Evolutionary conservation across 1,139 yeast genomes (phyloP), one percentile per base, ranked within the genome.

Genomic region (Saccharomyces pastorianus): DNA sequence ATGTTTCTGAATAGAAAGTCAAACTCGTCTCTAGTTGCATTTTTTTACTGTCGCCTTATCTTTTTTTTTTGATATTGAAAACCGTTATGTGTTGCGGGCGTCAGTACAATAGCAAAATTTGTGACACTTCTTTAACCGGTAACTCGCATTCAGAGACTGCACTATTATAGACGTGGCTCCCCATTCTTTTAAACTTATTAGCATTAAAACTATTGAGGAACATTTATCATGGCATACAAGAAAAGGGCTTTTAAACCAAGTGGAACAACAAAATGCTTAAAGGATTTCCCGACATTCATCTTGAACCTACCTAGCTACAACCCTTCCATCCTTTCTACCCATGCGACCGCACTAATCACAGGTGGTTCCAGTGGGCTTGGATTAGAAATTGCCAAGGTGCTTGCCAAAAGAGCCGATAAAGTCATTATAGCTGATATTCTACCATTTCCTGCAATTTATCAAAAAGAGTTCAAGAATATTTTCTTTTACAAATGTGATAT

Each of bases 351-450:
- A 0, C 69, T 89, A n/a, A 73, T 91, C 27, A 90, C 97, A 0
- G 97, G 97, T 0, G 97, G 96, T 0, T 66, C 80, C 2, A 72
- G 81, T 0, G 97, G 97, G 0, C 73, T 91, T 26, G 97, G 97
- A 0, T 71, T 71, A 49, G 86, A 82, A 55, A 60, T 90, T n/a
- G 87, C 78, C 0, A 58, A 60, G 17, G 65, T 66, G 44, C 76
- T 88, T 53, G 69, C 70, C 3, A 58, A 59, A n/a, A 73, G 31
- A 28, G 29, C 23, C 17, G n/a, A 75, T 7, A 69, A 70, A 6
- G 77, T 78, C 1, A 75, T 66, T 28, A 84, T 88, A 0, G 79
- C 87, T 0, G 97, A 91, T 63, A 60, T 87, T 1, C 58, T 56
- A 3, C 51, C 73, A 1, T 87, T 89, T 13, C 53, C 58, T 1